These are phyloP conservation scores for Aspergillus jensenii DNA, from an alignment of 2,329 filamentous ascomycete genomes.

Conservation along the genomic window DNA sequence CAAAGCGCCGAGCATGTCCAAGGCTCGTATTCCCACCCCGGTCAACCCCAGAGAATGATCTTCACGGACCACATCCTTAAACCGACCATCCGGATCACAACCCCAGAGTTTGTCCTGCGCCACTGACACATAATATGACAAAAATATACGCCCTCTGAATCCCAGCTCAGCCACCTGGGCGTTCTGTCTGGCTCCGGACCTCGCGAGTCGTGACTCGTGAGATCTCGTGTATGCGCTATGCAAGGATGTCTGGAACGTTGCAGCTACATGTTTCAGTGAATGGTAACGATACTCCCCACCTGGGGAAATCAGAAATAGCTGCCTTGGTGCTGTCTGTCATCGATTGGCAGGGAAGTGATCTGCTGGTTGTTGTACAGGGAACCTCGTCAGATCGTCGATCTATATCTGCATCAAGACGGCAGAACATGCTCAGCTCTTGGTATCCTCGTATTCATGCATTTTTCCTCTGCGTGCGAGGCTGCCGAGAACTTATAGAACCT, in stretches of 20 bases:
- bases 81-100: background rate
- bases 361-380: too few species aligned
- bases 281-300: background rate
- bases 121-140: background rate
- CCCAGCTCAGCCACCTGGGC: too few species aligned
- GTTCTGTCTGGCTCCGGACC: too few species aligned
- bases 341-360: too few species aligned
- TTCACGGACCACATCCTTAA: background rate
- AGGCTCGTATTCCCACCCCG: background rate
- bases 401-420: background rate
- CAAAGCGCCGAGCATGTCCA: background rate
- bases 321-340: too few species aligned
- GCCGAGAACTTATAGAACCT: too few species aligned
- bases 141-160: too few species aligned
- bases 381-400: background rate
- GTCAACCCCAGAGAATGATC: background rate
- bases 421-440: background rate
- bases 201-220: too few species aligned
- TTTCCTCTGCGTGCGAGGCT: background rate
- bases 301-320: too few species aligned
- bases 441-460: background rate
- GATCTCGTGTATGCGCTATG: background rate
- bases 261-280: background rate
- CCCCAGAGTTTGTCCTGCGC: background rate
- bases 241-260: background rate